phyloP scores from a whole-genome alignment of 2,329 filamentous ascomycete species.

The Aspergillus amoenus region DNA sequence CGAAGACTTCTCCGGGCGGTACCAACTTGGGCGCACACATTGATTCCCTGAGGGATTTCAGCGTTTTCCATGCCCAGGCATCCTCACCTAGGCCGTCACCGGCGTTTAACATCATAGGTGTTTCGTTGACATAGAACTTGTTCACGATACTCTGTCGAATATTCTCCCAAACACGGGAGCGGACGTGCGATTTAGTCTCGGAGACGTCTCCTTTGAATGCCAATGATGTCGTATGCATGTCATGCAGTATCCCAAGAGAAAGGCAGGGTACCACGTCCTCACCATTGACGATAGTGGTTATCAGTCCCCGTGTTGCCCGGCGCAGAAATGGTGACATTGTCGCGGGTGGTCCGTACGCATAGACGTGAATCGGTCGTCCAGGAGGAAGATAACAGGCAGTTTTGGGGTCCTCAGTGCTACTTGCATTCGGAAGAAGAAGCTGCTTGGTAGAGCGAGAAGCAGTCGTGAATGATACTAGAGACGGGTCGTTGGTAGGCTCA shows the following conservation, averaged over 20 bases:
- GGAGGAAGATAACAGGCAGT: constrained; percentile 57
- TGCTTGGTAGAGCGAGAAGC: constrained; percentile 44
- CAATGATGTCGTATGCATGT: constrained; percentile 69
- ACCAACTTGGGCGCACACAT: constrained; percentile 70
- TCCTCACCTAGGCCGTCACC: constrained; percentile 59
- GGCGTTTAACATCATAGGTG: constrained; percentile 44
- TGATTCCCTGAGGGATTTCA: constrained; percentile 64
- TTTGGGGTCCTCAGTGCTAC: constrained; percentile 19
- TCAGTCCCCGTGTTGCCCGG: constrained; percentile 68
- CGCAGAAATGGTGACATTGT: constrained; percentile 70
- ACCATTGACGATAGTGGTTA: constrained; percentile 72
- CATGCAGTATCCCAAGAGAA: constrained; percentile 71
- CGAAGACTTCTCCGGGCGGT: constrained; percentile 74
- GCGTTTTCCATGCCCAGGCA: constrained; percentile 66
- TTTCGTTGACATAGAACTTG: constrained; percentile 58
- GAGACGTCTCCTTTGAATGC: constrained; percentile 72
- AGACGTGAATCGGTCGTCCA: constrained; percentile 73
- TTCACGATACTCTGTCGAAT: constrained; percentile 62
- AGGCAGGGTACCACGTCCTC: constrained; percentile 72
- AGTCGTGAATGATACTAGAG: constrained; percentile 63
- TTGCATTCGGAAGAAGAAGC: not conserved
- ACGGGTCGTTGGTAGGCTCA: constrained; percentile 53
- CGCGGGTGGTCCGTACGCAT: constrained; percentile 73
- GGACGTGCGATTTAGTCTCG: constrained; percentile 66
- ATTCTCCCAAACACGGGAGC: constrained; percentile 64